Conservation (phyloP, 371 early-diverging fungal species). For the Synchytrium microbalum region DNA sequence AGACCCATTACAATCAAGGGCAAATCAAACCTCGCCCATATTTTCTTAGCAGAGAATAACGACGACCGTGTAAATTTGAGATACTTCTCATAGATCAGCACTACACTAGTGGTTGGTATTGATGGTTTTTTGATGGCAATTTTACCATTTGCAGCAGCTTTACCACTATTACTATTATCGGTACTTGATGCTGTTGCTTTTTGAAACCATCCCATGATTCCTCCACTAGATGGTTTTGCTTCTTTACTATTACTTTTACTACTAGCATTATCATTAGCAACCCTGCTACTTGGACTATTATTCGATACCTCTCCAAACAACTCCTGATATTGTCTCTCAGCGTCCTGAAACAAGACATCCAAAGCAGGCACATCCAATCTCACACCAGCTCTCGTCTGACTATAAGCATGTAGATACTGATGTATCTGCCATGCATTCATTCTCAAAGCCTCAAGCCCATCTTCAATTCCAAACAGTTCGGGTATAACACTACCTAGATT, state of each 20-base stretch:
- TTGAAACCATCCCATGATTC: neutral
- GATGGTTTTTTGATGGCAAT: neutral
- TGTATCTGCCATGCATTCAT: constrained; percentile 73
- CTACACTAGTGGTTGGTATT: too few species aligned
- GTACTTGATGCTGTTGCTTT: neutral
- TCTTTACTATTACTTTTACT: neutral
- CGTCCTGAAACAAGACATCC: neutral
- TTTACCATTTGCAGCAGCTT: neutral
- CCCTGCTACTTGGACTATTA: too few species aligned
- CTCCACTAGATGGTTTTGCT: neutral
- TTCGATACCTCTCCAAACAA: too few species aligned
- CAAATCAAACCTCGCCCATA: constrained; percentile 91
- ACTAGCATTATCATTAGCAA: neutral
- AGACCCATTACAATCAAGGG: constrained; percentile 32
- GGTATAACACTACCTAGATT: constrained; percentile 82
- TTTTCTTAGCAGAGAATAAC: constrained; percentile 60
- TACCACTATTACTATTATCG: neutral
- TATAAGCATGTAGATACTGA: constrained; percentile 57
- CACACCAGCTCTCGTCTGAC: constrained; percentile 4
- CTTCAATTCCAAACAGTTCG: constrained; percentile 25
- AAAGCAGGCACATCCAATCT: neutral
- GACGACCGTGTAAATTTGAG: constrained; percentile 55
- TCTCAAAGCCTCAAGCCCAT: constrained; percentile 21
- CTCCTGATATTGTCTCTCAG: neutral
- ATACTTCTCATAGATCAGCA: constrained; percentile 42